phyloP scores from a whole-genome alignment of 2,329 filamentous ascomycete genomes.

The Endothia cerciana region DNA sequence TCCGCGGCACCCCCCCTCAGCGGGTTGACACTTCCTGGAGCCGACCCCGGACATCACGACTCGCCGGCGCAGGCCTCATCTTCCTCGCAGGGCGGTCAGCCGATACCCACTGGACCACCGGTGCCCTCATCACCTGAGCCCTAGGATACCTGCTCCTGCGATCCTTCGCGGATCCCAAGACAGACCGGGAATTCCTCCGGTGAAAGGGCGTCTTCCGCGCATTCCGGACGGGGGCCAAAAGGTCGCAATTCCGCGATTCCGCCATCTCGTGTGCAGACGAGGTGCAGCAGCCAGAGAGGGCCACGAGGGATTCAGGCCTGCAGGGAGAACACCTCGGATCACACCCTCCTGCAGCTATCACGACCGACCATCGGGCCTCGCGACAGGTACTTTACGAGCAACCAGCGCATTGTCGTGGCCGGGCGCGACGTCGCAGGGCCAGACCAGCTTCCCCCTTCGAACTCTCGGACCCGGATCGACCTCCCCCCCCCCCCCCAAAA shows the following conservation, averaged over 20 bases:
- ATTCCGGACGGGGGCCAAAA: too few species aligned
- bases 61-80: too few species aligned
- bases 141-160: too few species aligned
- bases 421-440: neutral
- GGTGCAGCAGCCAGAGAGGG: neutral
- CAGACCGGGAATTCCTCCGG: too few species aligned
- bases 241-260: neutral
- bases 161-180: too few species aligned
- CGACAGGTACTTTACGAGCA: neutral
- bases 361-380: constrained; percentile 9
- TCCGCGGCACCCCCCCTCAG: too few species aligned
- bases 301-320: constrained; percentile 4
- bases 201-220: neutral
- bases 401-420: neutral
- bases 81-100: neutral
- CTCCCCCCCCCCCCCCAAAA: too few species aligned
- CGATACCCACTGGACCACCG: neutral
- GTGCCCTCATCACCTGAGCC: neutral
- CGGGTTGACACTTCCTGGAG: too few species aligned
- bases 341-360: constrained; percentile 13
- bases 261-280: neutral
- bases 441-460: constrained; percentile 4
- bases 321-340: constrained; percentile 1
- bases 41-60: too few species aligned
- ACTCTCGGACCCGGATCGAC: neutral